Evolutionary conservation across 352 stramenopile genomes (phyloP), one percentile per base, ranked within the genome.

Genomic region (Pythium aquatile): DNA sequence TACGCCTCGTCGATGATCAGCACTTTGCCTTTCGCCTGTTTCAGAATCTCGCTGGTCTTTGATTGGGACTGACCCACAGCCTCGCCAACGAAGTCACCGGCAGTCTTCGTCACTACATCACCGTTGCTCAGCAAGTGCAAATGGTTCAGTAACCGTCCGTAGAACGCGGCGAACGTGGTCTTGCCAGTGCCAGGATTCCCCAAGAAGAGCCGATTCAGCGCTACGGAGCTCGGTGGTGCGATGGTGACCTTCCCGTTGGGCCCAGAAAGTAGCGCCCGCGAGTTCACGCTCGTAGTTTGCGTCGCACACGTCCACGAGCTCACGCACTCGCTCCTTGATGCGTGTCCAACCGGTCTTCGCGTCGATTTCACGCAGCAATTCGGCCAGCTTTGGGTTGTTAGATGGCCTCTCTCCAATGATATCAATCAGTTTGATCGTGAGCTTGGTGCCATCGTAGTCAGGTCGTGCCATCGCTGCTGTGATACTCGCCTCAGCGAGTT

Each of bases 1-100:
- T 98, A 98, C 0, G 92, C 92, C 67, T 98, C 93, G 60, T 98
- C 93, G 49, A 98, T 98, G 10, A 98, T 81, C 7, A 98, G 73
- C 17, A 98, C 90, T 62, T 97, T 97, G 3, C 93, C 93, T 47
- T 87, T 81, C 2, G 85, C 76, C 58, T 76, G 70, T n/a, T 96
- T 78, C 16, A 98, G 70, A 42, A 97, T 89, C 10, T 87, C 76
- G 1, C 69, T 64, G 7, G 92, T 98, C 57, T 97, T 97, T 3
- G 76, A 84, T 57, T 97, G 82, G 13, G 90, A 97, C 55, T 97
- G 77, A 0, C 93, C 93, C 5, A 97, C 58, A 26, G 87, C 63
- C 14, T 68, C 65, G 1, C 93, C 92, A 2, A 97, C 65, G 56
- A 97, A 97, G 58, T 98, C 91, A 1, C 81, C 75, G 14, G 93